phyloP scores from a whole-genome alignment of 768 basidiomycete genomes.

The Suillus hirtellus region DNA sequence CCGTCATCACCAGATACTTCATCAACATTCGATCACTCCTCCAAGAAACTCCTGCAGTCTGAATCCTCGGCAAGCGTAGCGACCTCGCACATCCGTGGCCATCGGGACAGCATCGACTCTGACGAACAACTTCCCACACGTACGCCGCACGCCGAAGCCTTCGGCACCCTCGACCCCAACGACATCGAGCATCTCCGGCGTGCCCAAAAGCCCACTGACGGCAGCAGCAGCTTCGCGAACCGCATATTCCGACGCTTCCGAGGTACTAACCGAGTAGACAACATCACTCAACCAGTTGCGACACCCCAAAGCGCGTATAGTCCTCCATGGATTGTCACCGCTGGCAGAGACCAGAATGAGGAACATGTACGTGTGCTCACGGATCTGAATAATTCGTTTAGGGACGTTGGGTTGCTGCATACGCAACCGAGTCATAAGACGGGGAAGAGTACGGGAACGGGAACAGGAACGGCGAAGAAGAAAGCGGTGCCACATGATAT shows the following conservation, averaged over 20 bases:
- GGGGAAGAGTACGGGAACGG: slow-evolving; percentile 14
- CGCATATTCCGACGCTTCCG: slow-evolving; percentile 28
- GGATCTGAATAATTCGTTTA: slow-evolving; percentile 73
- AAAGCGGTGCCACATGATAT: slow-evolving; percentile 37
- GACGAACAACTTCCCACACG: slow-evolving; percentile 38
- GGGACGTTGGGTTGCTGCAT: slow-evolving; percentile 76
- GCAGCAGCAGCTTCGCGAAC: slow-evolving; percentile 18
- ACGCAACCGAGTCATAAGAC: slow-evolving; percentile 43
- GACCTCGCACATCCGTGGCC: slow-evolving; percentile 15
- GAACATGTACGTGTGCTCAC: slow-evolving; percentile 67
- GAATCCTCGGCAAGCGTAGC: slow-evolving; percentile 9
- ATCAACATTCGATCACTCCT: slow-evolving; percentile 11
- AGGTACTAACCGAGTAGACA: slow-evolving; percentile 22
- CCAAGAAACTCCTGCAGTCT: slow-evolving; percentile 10
- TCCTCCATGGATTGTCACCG: slow-evolving; percentile 67
- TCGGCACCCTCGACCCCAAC: slow-evolving; percentile 56
- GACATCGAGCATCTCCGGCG: slow-evolving; percentile 47
- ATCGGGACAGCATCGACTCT: slow-evolving; percentile 30
- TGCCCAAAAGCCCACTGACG: slow-evolving; percentile 28
- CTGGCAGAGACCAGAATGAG: slow-evolving; percentile 65
- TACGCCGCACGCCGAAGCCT: slow-evolving; percentile 65
- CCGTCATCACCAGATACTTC: slow-evolving; percentile 25
- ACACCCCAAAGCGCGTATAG: slow-evolving; percentile 36
- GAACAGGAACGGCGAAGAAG: slow-evolving; percentile 16
- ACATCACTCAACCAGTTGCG: slow-evolving; percentile 23